Base-by-base conservation (phyloP, 2,329 filamentous ascomycete genomes). In the Dactylellina cionopaga region DNA sequence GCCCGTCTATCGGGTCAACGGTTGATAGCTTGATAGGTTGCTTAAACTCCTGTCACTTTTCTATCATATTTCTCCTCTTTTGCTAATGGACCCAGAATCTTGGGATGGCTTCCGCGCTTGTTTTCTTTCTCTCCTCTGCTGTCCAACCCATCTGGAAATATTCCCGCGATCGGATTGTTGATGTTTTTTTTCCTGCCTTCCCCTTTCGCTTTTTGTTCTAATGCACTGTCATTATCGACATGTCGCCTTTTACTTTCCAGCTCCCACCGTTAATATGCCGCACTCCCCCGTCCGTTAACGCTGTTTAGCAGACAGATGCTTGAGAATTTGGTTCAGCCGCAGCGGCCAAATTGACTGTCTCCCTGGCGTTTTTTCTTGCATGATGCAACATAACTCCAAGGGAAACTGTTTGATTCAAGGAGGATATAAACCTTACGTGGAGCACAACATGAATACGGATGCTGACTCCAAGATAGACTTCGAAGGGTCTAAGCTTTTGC, bases 401-500 rank as follows among this genome's bases (percentile, higher is more conserved):
- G 29, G 25, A 56, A 52, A 5, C n/a, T 7, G 17, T 54, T 24
- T 39, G 19, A 9, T 25, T 15, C n/a, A n/a, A n/a, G n/a, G n/a
- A n/a, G n/a, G 19, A 3, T 29, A 22, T 25, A 62, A 62, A 62
- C 33, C 46, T 52, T 52, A 54, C 46, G 39, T 63, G 29, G 54
- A 44, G 29, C 31, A 33, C 43, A 37, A 39, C 64, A 49, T 56
- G 64, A 69, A 56, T 63, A 63, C 44, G 22, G 19, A 24, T 25
- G 24, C 27, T 47, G 35, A 63, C 58, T 5, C 43, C 51, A 29
- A 25, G 25, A 63, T 63, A 71, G 51, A 52, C 35, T 71, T 70
- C 43, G 47, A 33, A 29, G 29, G 46, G 15, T 33, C 39, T 46
- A 63, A 63, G 58, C 66, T 63, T 64, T 64, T 51, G 27, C 47